These are phyloP conservation scores for Blastobotrys malaysiensis DNA, from an alignment of 1,139 yeast species.

Conservation along the genomic window DNA sequence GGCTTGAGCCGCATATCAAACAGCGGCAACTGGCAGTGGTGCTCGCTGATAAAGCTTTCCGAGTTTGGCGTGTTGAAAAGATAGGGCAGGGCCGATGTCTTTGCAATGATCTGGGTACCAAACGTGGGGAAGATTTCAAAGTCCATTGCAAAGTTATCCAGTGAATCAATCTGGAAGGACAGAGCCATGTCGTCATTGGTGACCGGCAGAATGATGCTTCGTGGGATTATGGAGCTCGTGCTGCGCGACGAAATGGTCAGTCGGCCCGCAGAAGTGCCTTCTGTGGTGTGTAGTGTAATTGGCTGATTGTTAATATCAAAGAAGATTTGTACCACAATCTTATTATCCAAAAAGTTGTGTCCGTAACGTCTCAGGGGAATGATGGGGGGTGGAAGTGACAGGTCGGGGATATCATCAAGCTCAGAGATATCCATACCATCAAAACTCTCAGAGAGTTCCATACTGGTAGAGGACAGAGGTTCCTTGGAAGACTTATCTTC, in stretches of 20 bases:
- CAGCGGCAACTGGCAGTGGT: slow-evolving; percentile 54
- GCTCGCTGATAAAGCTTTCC: slow-evolving; percentile 32
- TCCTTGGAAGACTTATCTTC: not conserved
- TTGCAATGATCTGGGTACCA: slow-evolving; percentile 88
- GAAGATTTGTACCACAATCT: slow-evolving; percentile 68
- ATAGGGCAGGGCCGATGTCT: slow-evolving; percentile 67
- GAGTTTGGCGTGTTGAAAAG: slow-evolving; percentile 35
- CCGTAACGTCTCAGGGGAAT: slow-evolving; percentile 91
- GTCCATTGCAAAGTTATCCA: slow-evolving; percentile 74
- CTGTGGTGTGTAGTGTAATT: slow-evolving; percentile 33
- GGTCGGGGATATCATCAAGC: slow-evolving; percentile 77
- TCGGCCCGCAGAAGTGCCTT: slow-evolving; percentile 42
- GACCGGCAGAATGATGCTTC: slow-evolving; percentile 75
- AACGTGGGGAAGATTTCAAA: slow-evolving; percentile 91
- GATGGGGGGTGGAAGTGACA: slow-evolving; percentile 92
- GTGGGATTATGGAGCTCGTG: slow-evolving; percentile 60
- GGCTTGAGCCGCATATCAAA: slow-evolving; percentile 77
- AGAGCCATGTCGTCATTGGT: slow-evolving; percentile 67
- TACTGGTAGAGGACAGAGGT: not conserved
- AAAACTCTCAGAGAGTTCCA: slow-evolving; percentile 4
- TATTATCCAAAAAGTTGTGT: slow-evolving; percentile 84
- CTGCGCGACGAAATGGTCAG: slow-evolving; percentile 63
- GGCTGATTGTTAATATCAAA: slow-evolving; percentile 50
- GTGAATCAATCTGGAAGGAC: slow-evolving; percentile 79
- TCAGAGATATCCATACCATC: slow-evolving; percentile 33